Percentiles rank a stretch among this genome's conserved stretches.
Evolutionary conservation across 768 basidiomycete genomes (phyloP).

Genomic region (Leccinum barrowsii): DNA sequence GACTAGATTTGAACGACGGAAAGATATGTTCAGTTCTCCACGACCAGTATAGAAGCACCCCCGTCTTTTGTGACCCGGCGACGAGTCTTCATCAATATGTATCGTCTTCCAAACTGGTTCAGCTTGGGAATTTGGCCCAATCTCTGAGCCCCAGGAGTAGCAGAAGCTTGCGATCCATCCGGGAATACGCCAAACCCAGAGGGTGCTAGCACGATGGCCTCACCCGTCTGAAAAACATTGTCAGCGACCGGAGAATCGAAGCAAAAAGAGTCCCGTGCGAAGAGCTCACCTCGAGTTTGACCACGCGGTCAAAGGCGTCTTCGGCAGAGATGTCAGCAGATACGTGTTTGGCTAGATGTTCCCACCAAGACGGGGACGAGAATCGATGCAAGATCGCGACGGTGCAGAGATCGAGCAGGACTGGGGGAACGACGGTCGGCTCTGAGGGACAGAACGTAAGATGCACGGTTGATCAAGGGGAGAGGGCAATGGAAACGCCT

Average conservation of each 20-base stretch:
- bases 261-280: neutral
- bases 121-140: slow-evolving; percentile 27
- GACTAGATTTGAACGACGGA: neutral
- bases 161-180: slow-evolving; percentile 5
- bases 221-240: slow-evolving; percentile 50
- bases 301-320: slow-evolving; percentile 65
- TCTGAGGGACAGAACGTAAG: slow-evolving; percentile 36
- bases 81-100: slow-evolving; percentile 58
- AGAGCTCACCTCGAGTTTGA: slow-evolving; percentile 52
- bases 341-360: slow-evolving; percentile 64
- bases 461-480: neutral
- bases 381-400: slow-evolving; percentile 68
- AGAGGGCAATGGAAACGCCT: slow-evolving; percentile 1
- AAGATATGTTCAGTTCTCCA: slow-evolving; percentile 12
- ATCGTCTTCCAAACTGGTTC: slow-evolving; percentile 53
- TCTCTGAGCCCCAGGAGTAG: slow-evolving; percentile 8
- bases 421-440: slow-evolving; percentile 68
- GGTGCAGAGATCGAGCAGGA: slow-evolving; percentile 63
- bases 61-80: slow-evolving; percentile 61
- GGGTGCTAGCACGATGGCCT: slow-evolving; percentile 67
- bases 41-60: slow-evolving; percentile 53
- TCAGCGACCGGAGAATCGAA: neutral
- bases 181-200: slow-evolving; percentile 51
- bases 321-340: slow-evolving; percentile 55
- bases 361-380: slow-evolving; percentile 75